Percentiles rank a stretch among this genome's conserved stretches.
phyloP scores from a whole-genome alignment of 2,329 filamentous ascomycete genomes.

The Teratosphaeria viscida region DNA sequence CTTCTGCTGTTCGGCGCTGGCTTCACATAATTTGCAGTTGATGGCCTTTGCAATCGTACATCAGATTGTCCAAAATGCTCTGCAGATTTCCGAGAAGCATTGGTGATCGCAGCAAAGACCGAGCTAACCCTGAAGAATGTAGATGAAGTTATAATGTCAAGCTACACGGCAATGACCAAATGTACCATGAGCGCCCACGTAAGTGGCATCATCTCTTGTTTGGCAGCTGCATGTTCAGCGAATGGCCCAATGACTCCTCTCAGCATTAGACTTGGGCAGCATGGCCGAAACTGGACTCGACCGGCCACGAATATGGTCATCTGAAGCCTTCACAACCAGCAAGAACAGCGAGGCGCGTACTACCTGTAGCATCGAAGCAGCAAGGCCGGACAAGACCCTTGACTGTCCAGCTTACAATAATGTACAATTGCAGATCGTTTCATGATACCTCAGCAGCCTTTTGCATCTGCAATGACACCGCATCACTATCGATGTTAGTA shows the following conservation, averaged over 20 bases:
- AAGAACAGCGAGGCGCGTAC: neutral
- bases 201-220: neutral
- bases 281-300: neutral
- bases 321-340: neutral
- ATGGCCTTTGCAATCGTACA: neutral
- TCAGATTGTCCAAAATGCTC: neutral
- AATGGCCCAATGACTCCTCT: neutral
- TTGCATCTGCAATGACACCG: neutral
- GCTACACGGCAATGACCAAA: neutral
- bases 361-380: neutral
- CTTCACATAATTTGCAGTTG: neutral
- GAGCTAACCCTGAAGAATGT: neutral
- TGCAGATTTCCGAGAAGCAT: neutral
- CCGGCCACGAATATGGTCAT: neutral
- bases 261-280: neutral
- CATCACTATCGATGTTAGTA: neutral
- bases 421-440: neutral
- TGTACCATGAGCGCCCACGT: neutral
- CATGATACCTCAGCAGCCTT: neutral
- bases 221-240: neutral
- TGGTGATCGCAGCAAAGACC: no score
- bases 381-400: neutral
- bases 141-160: neutral
- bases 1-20: neutral
- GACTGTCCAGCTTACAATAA: no score